Evolutionary conservation across 2,329 filamentous ascomycete species (phyloP), one percentile per base, ranked within the genome.

Genomic region (Fusarium nelsonii): DNA sequence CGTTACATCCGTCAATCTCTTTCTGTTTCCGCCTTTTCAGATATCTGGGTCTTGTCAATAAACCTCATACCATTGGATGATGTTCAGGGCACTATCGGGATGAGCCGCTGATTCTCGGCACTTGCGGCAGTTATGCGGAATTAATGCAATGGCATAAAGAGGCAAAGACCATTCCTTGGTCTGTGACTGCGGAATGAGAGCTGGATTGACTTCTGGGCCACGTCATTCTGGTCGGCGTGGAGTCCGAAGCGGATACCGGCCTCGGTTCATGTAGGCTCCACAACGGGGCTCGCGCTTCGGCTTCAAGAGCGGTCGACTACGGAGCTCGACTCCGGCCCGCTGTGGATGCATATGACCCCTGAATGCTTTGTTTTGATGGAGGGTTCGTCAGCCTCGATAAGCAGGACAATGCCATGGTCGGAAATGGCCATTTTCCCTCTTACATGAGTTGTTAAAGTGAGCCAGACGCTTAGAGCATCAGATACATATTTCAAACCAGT

Each of bases 251-350:
- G 23, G 46, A 40, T 14, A 20, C 41, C 34, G 30, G 41, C 58
- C 58, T 63, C 59, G 58, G 59, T 6, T 49, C 4, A 6, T 36
- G 2, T 8, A 20, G 36, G 28, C 11, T 28, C 57, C 57, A 54
- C 28, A 8, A 34, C 23, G 58, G 59, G 18, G 46, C 18, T 41
- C 15, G 51, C 52, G 28, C 59, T 51, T 63, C 59, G 59, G 58
- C 8, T 55, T 39, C 20, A 6, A 4, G 18, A 12, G 3, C 8
- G 34, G 2, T 15, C 36, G 36, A 37, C 30, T 33, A 37, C 48
- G 48, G 48, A 34, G 33, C 23, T 36, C 6, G 6, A 16, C 5
- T 61, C 41, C 59, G 57, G 59, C 40, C 57, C 40, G 39, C 39
- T 34, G 30, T 36, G 30, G 53, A n/a, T 32, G 20, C n/a, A 23